Percentiles rank a stretch among this genome's conserved stretches.
Conservation (phyloP, 306 rosid species). For the Castanea mollissima region DNA sequence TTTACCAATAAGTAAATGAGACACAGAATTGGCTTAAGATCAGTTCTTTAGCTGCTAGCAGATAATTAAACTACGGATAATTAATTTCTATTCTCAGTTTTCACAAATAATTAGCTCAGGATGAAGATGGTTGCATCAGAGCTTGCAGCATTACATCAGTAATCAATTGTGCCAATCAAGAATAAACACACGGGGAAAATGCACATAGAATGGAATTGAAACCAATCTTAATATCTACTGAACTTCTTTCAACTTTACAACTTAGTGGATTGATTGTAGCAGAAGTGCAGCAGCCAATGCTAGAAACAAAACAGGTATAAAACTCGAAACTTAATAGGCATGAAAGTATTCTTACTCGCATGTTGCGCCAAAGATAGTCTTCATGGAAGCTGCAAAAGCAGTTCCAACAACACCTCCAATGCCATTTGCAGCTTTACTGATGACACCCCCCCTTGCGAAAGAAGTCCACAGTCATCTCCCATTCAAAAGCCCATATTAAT, state of each 20-base stretch:
- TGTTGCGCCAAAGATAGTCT: constrained; percentile 35
- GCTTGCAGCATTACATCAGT: too few species aligned
- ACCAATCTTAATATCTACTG: too few species aligned
- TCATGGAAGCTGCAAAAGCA: constrained; percentile 34
- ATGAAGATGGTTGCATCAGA: too few species aligned
- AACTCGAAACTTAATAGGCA: background rate
- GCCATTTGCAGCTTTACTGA: constrained; percentile 34
- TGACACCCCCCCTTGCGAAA: constrained; percentile 30
- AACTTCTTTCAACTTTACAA: too few species aligned
- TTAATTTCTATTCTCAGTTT: background rate
- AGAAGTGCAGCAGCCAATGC: too few species aligned
- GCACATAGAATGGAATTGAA: too few species aligned
- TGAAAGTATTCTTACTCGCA: constrained; percentile 34
- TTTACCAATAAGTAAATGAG: too few species aligned
- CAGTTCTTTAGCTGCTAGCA: background rate
- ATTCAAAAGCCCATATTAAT: background rate
- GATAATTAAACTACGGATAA: background rate
- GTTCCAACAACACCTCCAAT: constrained; percentile 34
- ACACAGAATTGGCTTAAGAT: background rate
- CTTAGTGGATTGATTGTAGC: too few species aligned
- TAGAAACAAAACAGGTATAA: background rate
- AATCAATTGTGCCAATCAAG: too few species aligned
- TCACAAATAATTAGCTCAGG: too few species aligned
- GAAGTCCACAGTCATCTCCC: background rate
- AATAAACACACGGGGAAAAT: too few species aligned